Conservation (phyloP, 768 basidiomycete genomes). For the Hortiboletus flavorubellus region DNA sequence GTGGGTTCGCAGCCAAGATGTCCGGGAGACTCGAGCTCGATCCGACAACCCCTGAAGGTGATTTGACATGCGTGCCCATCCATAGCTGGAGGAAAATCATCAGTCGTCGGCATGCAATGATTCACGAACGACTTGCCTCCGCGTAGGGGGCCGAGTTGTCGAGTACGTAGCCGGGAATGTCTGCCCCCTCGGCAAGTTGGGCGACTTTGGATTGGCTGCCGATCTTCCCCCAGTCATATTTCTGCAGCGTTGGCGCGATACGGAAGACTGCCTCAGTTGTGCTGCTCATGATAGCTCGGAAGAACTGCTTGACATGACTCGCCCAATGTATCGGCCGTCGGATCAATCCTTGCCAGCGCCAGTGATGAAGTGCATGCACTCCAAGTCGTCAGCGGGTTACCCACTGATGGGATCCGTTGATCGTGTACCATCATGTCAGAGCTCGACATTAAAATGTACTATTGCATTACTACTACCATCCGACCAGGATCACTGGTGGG, state of each 20-base stretch:
- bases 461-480: not conserved
- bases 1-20: conserved; percentile 61
- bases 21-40: conserved; percentile 50
- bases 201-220: conserved; percentile 85
- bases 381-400: too few species aligned
- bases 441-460: not conserved
- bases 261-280: conserved; percentile 57
- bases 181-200: conserved; percentile 64
- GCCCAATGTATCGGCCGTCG: not conserved
- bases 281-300: conserved; percentile 20
- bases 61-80: conserved; percentile 95
- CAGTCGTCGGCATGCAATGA: not conserved
- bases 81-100: conserved; percentile 61
- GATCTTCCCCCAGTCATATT: conserved; percentile 94
- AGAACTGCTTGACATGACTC: not conserved
- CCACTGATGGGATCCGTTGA: too few species aligned
- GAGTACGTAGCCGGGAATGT: conserved; percentile 60
- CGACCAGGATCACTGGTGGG: not conserved
- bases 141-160: conserved; percentile 82
- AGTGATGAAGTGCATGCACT: too few species aligned
- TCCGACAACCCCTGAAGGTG: conserved; percentile 55
- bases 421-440: too few species aligned
- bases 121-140: conserved; percentile 58
- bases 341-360: too few species aligned
- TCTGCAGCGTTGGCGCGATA: conserved; percentile 78